phyloP scores from a whole-genome alignment of 2,329 filamentous ascomycete species.

The Aurifilum marmelostoma region DNA sequence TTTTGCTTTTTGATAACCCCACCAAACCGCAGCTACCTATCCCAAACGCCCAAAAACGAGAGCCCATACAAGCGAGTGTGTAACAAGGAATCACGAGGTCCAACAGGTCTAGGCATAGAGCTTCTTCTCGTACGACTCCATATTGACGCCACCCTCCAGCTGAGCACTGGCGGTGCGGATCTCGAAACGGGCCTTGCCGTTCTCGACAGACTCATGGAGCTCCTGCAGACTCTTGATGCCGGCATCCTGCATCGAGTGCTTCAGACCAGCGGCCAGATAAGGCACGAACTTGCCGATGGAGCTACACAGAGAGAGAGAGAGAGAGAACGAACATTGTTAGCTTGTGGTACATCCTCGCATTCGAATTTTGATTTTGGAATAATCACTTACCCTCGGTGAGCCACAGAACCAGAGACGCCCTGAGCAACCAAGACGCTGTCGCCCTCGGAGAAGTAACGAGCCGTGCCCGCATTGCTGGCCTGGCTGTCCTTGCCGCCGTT shows the following conservation, averaged over 20 bases:
- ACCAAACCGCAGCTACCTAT: constrained; percentile 20
- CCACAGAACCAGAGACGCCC: constrained; percentile 87
- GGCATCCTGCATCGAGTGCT: constrained; percentile 97
- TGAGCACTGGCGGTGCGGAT: constrained; percentile 91
- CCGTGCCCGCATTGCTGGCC: constrained; percentile 90
- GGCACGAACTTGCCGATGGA: constrained; percentile 94
- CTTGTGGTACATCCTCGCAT: too few species aligned
- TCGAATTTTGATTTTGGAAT: constrained; percentile 34
- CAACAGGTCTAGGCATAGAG: constrained; percentile 73
- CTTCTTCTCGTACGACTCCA: constrained; percentile 99
- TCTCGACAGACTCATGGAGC: constrained; percentile 74
- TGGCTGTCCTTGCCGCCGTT: constrained; percentile 71
- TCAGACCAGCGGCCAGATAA: constrained; percentile 91
- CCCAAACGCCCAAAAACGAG: constrained; percentile 23
- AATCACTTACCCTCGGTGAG: constrained; percentile 64
- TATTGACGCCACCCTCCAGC: constrained; percentile 95
- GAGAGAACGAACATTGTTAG: too few species aligned
- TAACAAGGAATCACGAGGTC: neutral
- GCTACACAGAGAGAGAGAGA: constrained; percentile 43
- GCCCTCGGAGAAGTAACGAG: constrained; percentile 97
- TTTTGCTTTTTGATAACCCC: constrained; percentile 1
- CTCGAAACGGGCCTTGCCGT: constrained; percentile 86
- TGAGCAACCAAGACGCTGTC: constrained; percentile 94
- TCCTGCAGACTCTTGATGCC: constrained; percentile 79
- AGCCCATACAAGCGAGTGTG: constrained; percentile 15